A percentile compares a stretch with the other conserved stretches of the same genome.
phyloP scores from a whole-genome alignment of 2,329 filamentous ascomycete species.

The Sporothrix phasma region DNA sequence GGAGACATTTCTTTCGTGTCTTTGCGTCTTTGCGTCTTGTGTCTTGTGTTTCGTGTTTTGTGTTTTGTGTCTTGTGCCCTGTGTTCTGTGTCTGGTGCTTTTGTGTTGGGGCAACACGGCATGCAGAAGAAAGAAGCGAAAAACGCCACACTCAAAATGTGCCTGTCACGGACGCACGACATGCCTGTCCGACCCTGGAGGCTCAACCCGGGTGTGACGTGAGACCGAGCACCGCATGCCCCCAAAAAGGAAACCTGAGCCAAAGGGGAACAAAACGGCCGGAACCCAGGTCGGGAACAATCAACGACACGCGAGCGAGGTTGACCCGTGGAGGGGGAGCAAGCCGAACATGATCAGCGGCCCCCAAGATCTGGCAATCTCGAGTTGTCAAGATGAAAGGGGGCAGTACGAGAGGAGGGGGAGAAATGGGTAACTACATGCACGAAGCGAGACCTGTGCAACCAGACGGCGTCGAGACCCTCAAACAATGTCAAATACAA shows the following conservation, averaged over 20 bases:
- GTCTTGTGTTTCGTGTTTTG: too few species aligned
- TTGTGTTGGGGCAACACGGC: neutral
- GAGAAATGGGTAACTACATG: neutral
- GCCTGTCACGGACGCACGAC: neutral
- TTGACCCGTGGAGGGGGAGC: neutral
- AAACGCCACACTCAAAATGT: slow-evolving; percentile 5
- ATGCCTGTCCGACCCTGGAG: neutral
- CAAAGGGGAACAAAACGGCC: neutral
- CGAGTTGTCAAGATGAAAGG: neutral
- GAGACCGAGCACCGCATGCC: neutral
- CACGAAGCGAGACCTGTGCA: slow-evolving; percentile 7
- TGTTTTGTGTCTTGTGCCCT: too few species aligned
- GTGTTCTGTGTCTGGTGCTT: too few species aligned
- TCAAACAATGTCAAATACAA: neutral
- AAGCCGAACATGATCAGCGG: neutral
- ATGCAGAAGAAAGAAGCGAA: neutral
- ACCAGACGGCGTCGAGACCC: neutral
- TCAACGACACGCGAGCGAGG: neutral
- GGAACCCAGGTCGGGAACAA: neutral
- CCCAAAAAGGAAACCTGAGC: neutral
- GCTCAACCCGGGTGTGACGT: too few species aligned
- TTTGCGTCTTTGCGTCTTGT: too few species aligned
- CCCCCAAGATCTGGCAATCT: neutral
- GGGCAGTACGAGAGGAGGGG: too few species aligned
- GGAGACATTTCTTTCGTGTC: neutral